These are phyloP conservation scores for Colletotrichum liaoningense DNA, from an alignment of 2,329 filamentous ascomycete genomes.

Conservation along the genomic window DNA sequence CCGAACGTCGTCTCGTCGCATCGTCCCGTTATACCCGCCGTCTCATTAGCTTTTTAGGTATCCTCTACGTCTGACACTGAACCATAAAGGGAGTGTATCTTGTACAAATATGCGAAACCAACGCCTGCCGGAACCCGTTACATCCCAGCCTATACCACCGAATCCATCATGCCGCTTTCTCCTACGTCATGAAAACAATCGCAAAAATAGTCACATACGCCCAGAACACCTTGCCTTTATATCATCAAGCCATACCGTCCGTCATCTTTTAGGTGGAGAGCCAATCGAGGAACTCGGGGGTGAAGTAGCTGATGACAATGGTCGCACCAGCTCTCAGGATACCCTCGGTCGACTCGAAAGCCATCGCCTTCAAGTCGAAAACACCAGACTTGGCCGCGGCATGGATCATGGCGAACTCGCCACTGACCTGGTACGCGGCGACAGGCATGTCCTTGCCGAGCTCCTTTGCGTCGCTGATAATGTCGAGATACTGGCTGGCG, in stretches of 20 bases:
- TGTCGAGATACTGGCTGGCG: constrained; percentile 93
- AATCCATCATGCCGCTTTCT: not conserved
- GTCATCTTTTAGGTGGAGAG: constrained; percentile 57
- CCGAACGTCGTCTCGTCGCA: constrained; percentile 5
- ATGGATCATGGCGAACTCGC: constrained; percentile 98
- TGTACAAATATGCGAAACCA: constrained; percentile 3
- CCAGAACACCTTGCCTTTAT: constrained; percentile 25
- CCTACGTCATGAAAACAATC: not conserved
- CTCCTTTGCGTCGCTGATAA: constrained; percentile 97
- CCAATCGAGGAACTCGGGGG: constrained; percentile 81
- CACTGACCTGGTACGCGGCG: constrained; percentile 96
- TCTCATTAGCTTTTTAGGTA: constrained; percentile 27
- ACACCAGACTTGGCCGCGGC: constrained; percentile 95
- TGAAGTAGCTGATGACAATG: constrained; percentile 95
- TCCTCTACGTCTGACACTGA: constrained; percentile 21
- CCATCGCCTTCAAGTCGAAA: constrained; percentile 94
- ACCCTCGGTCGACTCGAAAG: constrained; percentile 92
- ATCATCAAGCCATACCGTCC: constrained; percentile 3
- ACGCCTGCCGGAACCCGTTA: constrained; percentile 11
- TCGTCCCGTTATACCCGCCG: constrained; percentile 3
- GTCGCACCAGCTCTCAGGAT: constrained; percentile 93
- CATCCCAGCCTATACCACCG: not conserved
- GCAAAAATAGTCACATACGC: not conserved
- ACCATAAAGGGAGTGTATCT: constrained; percentile 9
- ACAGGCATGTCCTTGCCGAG: constrained; percentile 91